Evolutionary conservation across 768 basidiomycete species (phyloP).

Genomic region (Scleroderma bovista): DNA sequence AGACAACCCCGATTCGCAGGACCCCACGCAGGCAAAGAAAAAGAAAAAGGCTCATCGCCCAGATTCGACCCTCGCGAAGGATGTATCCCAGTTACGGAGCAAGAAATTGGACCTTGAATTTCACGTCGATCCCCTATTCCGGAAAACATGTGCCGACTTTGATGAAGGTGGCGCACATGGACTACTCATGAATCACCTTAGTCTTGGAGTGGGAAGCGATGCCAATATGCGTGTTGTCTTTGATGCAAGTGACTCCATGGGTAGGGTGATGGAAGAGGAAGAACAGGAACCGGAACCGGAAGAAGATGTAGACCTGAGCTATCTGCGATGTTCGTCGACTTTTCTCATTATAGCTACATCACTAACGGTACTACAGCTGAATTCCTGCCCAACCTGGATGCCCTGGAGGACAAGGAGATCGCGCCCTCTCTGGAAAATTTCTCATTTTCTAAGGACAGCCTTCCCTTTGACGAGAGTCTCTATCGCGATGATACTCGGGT

Average conservation of each 20-base stretch:
- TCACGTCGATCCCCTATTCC: constrained; percentile 93
- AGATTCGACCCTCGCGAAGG: constrained; percentile 87
- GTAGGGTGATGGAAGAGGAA: constrained; percentile 71
- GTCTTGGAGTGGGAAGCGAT: constrained; percentile 69
- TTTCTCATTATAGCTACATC: background rate
- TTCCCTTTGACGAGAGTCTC: constrained; percentile 57
- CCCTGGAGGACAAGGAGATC: constrained; percentile 65
- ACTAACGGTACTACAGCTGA: constrained; percentile 38
- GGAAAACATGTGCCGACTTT: constrained; percentile 96
- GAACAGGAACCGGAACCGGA: constrained; percentile 58
- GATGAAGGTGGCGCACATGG: constrained; percentile 98
- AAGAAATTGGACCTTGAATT: constrained; percentile 97
- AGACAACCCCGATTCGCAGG: constrained; percentile 60
- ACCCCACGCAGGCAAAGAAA: constrained; percentile 48
- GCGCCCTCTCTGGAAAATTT: constrained; percentile 78
- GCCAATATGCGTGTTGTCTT: constrained; percentile 88
- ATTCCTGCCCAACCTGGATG: constrained; percentile 67
- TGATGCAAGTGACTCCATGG: constrained; percentile 89
- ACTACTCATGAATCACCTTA: constrained; percentile 93
- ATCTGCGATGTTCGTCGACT: constrained; percentile 49
- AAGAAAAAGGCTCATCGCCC: constrained; percentile 65
- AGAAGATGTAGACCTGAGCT: constrained; percentile 59
- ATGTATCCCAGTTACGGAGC: constrained; percentile 69
- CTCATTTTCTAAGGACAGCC: constrained; percentile 66
- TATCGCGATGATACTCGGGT: constrained; percentile 48